These are phyloP conservation scores for Candida montana DNA, from an alignment of 805 yeast genomes.

Conservation along the genomic window DNA sequence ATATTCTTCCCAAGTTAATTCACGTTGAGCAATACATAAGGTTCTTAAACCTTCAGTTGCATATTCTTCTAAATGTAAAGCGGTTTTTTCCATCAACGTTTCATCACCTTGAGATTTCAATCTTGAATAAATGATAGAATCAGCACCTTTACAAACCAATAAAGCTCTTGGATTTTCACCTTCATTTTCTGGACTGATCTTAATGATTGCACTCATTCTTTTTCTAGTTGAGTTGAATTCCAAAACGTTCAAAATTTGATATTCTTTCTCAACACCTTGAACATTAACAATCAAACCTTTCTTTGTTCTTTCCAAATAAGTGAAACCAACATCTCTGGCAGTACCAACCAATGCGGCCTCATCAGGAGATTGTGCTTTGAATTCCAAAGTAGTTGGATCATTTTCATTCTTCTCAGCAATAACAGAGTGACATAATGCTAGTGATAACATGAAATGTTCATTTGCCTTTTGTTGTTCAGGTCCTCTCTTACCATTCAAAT, in stretches of 20 bases:
- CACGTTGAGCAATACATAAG: slow-evolving; percentile 70
- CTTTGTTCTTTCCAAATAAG: slow-evolving; percentile 60
- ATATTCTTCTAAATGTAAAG: slow-evolving; percentile 67
- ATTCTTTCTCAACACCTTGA: slow-evolving; percentile 67
- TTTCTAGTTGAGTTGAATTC: slow-evolving; percentile 83
- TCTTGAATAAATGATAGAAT: slow-evolving; percentile 69
- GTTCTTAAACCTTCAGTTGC: slow-evolving; percentile 85
- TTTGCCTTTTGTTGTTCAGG: slow-evolving; percentile 49
- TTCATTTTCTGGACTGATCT: slow-evolving; percentile 47
- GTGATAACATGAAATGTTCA: slow-evolving; percentile 71
- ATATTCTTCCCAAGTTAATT: slow-evolving; percentile 57
- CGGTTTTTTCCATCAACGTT: slow-evolving; percentile 53
- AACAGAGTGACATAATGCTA: slow-evolving; percentile 78
- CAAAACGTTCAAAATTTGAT: slow-evolving; percentile 61
- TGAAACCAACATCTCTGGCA: slow-evolving; percentile 72
- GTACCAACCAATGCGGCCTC: slow-evolving; percentile 83
- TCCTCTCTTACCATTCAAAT: slow-evolving; percentile 48
- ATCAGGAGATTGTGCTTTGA: slow-evolving; percentile 82
- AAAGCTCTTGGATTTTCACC: slow-evolving; percentile 53
- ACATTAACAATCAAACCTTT: slow-evolving; percentile 60
- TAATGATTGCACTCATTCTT: slow-evolving; percentile 80
- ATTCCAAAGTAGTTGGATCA: slow-evolving; percentile 47
- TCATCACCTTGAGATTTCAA: slow-evolving; percentile 44
- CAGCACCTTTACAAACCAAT: slow-evolving; percentile 81
- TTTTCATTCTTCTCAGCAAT: slow-evolving; percentile 61